phyloP scores from a whole-genome alignment of 1,284 basidiomycete species.

The Cryptococcus sp. region DNA sequence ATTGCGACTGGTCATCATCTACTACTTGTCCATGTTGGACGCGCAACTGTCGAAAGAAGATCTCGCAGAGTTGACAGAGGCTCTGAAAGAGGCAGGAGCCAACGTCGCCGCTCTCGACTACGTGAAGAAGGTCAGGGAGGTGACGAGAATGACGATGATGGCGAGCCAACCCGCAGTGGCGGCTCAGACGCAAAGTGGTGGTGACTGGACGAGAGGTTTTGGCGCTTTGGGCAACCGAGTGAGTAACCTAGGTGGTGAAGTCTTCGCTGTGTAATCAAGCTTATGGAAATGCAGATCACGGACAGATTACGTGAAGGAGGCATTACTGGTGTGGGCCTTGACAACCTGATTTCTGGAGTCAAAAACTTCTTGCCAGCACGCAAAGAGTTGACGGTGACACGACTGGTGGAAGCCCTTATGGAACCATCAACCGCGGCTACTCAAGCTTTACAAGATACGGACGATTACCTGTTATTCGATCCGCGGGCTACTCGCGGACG shows the following conservation, averaged over 20 bases:
- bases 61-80: slow-evolving; percentile 80
- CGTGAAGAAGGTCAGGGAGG: slow-evolving; percentile 86
- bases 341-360: slow-evolving; percentile 95
- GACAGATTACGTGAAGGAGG: slow-evolving; percentile 92
- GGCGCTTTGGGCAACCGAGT: slow-evolving; percentile 88
- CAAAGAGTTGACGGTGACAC: slow-evolving; percentile 89
- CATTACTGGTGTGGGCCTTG: slow-evolving; percentile 63
- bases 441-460: slow-evolving; percentile 91
- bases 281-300: slow-evolving; percentile 60
- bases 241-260: slow-evolving; percentile 41
- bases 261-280: not conserved
- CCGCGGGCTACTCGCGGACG: slow-evolving; percentile 70
- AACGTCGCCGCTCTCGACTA: slow-evolving; percentile 88
- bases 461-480: slow-evolving; percentile 94
- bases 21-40: slow-evolving; percentile 85
- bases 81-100: slow-evolving; percentile 76
- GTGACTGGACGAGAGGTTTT: slow-evolving; percentile 73
- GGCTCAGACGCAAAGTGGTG: slow-evolving; percentile 55
- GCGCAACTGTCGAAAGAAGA: slow-evolving; percentile 81
- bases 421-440: slow-evolving; percentile 89
- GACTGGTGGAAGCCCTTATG: slow-evolving; percentile 94
- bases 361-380: slow-evolving; percentile 97
- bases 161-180: slow-evolving; percentile 72
- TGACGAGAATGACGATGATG: slow-evolving; percentile 85
- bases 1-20: slow-evolving; percentile 88